These are phyloP conservation scores for Aristolochia contorta DNA, from an alignment of 164 flowering plant genomes.

Conservation along the genomic window DNA sequence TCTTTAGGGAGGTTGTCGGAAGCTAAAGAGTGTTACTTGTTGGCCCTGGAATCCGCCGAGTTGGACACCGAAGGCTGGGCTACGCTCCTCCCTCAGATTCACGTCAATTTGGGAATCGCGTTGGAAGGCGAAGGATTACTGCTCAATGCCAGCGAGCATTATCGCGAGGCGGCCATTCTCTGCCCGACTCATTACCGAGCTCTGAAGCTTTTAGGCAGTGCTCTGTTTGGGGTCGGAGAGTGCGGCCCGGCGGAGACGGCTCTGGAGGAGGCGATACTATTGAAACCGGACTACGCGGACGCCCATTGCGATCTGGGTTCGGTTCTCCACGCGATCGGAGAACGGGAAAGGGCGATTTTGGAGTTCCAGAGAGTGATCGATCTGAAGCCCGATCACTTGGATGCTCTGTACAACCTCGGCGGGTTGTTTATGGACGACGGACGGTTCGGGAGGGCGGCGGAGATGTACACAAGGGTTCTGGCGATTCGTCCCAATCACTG, in stretches of 20 bases:
- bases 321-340: conserved; percentile 14
- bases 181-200: conserved; percentile 19
- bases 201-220: conserved; percentile 18
- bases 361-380: conserved; percentile 15
- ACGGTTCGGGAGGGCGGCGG: conserved; percentile 12
- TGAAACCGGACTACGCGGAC: conserved; percentile 12
- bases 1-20: conserved; percentile 2
- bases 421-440: conserved; percentile 14
- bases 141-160: conserved; percentile 14
- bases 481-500: conserved; percentile 13
- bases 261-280: conserved; percentile 14
- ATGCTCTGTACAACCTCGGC: conserved; percentile 15
- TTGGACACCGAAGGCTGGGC: conserved; percentile 7
- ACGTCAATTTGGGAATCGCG: conserved; percentile 16
- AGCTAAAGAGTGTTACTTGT: conserved; percentile 6
- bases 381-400: conserved; percentile 14
- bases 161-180: conserved; percentile 16
- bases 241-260: conserved; percentile 12
- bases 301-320: conserved; percentile 19
- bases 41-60: conserved; percentile 14
- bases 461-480: conserved; percentile 16
- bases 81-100: conserved; percentile 13
- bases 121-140: conserved; percentile 17
- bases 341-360: conserved; percentile 14
- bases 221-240: conserved; percentile 20